phyloP scores from a whole-genome alignment of 2,329 filamentous ascomycete species.

The Cercospora brassicicola region DNA sequence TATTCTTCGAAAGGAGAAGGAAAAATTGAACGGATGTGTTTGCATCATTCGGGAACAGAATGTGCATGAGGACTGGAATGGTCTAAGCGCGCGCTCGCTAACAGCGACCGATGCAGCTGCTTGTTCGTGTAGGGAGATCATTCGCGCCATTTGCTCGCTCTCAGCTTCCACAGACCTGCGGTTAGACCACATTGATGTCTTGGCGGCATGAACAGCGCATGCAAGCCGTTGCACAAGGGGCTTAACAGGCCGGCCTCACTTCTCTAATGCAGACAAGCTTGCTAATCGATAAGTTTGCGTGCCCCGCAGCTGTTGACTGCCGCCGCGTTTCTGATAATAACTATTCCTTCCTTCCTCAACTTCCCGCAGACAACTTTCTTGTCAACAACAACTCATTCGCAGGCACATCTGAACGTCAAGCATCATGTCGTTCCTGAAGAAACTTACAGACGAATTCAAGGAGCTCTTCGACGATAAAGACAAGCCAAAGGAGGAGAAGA shows the following conservation, averaged over 20 bases:
- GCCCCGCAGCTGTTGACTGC: slow-evolving; percentile 14
- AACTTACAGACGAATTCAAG: slow-evolving; percentile 40
- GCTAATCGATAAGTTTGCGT: slow-evolving; percentile 12
- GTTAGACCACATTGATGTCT: slow-evolving; percentile 7
- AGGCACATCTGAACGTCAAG: not conserved
- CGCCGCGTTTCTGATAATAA: not conserved
- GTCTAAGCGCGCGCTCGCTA: not conserved
- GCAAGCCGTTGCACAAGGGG: slow-evolving; percentile 12
- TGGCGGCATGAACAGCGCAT: slow-evolving; percentile 13
- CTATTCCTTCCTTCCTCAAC: not conserved
- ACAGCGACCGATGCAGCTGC: not conserved
- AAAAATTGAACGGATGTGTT: not conserved
- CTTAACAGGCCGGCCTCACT: slow-evolving; percentile 14
- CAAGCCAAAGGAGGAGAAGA: slow-evolving; percentile 38
- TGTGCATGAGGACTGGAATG: not conserved
- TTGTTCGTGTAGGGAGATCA: not conserved
- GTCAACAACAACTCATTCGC: not conserved
- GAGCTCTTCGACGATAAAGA: slow-evolving; percentile 31
- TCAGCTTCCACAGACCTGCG: slow-evolving; percentile 18
- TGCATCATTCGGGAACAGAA: not conserved
- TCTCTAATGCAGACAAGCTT: slow-evolving; percentile 1
- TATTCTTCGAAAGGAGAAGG: not conserved
- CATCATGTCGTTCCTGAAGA: slow-evolving; percentile 50
- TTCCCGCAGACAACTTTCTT: slow-evolving; percentile 1
- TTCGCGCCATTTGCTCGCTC: not conserved